Evolutionary conservation across 345 rosid genomes (phyloP), one percentile per base, ranked within the genome.

Genomic region (Eucalyptus urophylla): DNA sequence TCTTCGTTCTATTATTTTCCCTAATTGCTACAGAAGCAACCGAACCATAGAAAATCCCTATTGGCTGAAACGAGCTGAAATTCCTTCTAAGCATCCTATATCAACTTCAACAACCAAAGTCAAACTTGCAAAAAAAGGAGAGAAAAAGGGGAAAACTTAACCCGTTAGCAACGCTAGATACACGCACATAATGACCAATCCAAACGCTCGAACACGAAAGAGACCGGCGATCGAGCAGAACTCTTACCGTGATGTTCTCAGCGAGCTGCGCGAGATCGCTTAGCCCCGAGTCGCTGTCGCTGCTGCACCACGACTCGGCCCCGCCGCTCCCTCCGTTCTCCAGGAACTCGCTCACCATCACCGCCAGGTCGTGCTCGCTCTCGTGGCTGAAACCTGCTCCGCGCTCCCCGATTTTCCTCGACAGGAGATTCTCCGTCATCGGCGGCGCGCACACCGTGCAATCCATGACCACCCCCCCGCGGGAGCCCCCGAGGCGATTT

Each of bases 341-440:
- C 86, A 96, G 81, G 89, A 97, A 96, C 92, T 97, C 97, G 85
- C 95, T 94, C 51, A 97, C 99, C 97, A 97, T 94, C 19, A 95
- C 92, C 19, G 97, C 99, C 91, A 97, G 92, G 91, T 97, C 99
- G 80, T 91, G 96, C 92, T 97, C 99, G 92, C 99, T 95, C 89
- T 97, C 99, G 86, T 95, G 94, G 93, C 97, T 96, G 12, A 93
- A 97, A 29, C 94, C 95, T 86, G 94, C 95, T 3, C 91, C 93
- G 33, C 86, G 90, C 69, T 91, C 86, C 88, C 92, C 88, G 11
- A 86, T 92, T 25, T 92, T 86, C 11, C 69, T 80, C 94, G 94
- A 92, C 87, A 92, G 89, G 86, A 93, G 93, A 72, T 90, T 96
- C 24, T 90, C 95, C 40, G 91, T 88, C 83, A 94, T 90, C 90